These are phyloP conservation scores for Ogataea pilisensis DNA, from an alignment of 805 yeast species.

Conservation along the genomic window DNA sequence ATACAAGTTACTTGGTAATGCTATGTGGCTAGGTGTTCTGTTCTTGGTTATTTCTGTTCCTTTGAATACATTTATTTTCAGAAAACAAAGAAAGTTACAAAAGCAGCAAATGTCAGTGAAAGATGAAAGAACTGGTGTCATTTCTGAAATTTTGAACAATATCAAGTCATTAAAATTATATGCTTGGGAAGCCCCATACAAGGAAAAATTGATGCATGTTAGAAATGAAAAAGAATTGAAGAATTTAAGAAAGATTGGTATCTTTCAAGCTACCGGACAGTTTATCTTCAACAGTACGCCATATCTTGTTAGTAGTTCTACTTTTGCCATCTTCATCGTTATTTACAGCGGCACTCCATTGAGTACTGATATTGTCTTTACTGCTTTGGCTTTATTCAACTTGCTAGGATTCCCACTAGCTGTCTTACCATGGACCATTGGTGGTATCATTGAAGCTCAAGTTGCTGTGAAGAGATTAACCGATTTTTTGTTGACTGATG, in stretches of 20 bases:
- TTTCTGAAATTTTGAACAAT: slow-evolving; percentile 84
- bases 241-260: slow-evolving; percentile 70
- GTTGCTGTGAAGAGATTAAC: slow-evolving; percentile 75
- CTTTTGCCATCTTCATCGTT: slow-evolving; percentile 73
- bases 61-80: slow-evolving; percentile 65
- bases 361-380: slow-evolving; percentile 87
- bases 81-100: slow-evolving; percentile 66
- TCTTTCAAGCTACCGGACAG: slow-evolving; percentile 61
- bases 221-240: slow-evolving; percentile 84
- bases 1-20: slow-evolving; percentile 68
- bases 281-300: slow-evolving; percentile 88
- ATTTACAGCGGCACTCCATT: slow-evolving; percentile 55
- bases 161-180: slow-evolving; percentile 90
- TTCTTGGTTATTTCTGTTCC: slow-evolving; percentile 79
- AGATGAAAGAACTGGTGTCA: slow-evolving; percentile 87
- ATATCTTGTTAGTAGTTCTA: slow-evolving; percentile 80
- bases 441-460: slow-evolving; percentile 83
- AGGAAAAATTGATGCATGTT: slow-evolving; percentile 65
- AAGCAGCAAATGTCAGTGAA: slow-evolving; percentile 84
- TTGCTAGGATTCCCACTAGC: slow-evolving; percentile 88
- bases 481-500: slow-evolving; percentile 67
- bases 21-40: slow-evolving; percentile 96
- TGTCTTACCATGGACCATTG: slow-evolving; percentile 85
- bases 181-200: slow-evolving; percentile 92
- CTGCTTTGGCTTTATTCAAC: slow-evolving; percentile 86